A percentile compares a stretch with the other conserved stretches of the same genome.
phyloP scores from a whole-genome alignment of 1,139 yeast genomes.

The Pneumocystis canis region DNA sequence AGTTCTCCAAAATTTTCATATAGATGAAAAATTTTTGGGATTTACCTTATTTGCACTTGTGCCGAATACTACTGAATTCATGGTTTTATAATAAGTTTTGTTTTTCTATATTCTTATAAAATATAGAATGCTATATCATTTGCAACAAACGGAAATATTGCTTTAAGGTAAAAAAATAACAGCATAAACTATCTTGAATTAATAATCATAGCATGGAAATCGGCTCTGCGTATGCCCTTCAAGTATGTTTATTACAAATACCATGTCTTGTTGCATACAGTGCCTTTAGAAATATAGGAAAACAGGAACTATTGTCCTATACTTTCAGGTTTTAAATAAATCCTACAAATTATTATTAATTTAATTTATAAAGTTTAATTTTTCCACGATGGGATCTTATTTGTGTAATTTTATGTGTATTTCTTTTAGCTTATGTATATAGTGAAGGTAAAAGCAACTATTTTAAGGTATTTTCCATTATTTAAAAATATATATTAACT shows the following conservation, averaged over 20 bases:
- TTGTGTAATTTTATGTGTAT: slow-evolving; percentile 72
- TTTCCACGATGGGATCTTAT: slow-evolving; percentile 94
- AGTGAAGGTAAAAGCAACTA: slow-evolving; percentile 95
- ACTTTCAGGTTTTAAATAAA: slow-evolving; percentile 14
- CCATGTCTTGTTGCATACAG: slow-evolving; percentile 81
- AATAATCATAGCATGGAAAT: slow-evolving; percentile 61
- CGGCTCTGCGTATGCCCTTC: slow-evolving; percentile 93
- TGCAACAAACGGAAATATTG: slow-evolving; percentile 91
- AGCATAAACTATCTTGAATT: slow-evolving; percentile 9
- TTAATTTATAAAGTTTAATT: slow-evolving; percentile 42
- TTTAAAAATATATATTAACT: not conserved
- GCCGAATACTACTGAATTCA: slow-evolving; percentile 91
- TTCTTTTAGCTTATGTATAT: slow-evolving; percentile 79
- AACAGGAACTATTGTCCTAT: slow-evolving; percentile 17
- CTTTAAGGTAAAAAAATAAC: slow-evolving; percentile 29
- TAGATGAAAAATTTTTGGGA: slow-evolving; percentile 81
- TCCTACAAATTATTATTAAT: slow-evolving; percentile 32
- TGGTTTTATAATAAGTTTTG: slow-evolving; percentile 20
- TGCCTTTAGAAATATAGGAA: slow-evolving; percentile 30
- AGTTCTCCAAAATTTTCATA: slow-evolving; percentile 59
- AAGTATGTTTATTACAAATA: slow-evolving; percentile 86
- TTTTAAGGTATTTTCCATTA: slow-evolving; percentile 36
- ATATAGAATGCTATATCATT: slow-evolving; percentile 73
- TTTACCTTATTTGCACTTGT: slow-evolving; percentile 88
- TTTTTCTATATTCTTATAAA: not conserved